A percentile compares a stretch with the other conserved stretches of the same genome.
These are phyloP conservation scores for Carpinus viminea DNA, from an alignment of 306 rosid genomes.

Conservation along the genomic window DNA sequence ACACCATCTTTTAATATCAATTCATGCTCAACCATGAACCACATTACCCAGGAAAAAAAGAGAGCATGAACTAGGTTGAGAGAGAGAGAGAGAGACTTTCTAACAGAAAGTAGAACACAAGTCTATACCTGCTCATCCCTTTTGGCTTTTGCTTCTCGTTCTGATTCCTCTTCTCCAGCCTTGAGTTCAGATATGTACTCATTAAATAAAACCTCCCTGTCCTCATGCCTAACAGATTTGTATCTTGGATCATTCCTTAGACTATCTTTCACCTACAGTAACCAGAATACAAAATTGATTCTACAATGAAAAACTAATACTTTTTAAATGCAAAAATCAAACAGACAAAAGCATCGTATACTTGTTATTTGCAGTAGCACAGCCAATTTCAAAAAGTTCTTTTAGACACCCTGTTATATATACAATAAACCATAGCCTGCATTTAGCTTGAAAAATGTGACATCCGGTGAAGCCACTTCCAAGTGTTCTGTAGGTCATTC, in stretches of 20 bases:
- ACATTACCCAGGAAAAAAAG: background rate
- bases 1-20: background rate
- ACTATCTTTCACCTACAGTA: conserved; percentile 77
- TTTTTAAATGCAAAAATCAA: background rate
- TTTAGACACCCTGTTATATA: background rate
- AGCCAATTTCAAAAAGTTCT: background rate
- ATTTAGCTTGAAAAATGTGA: background rate
- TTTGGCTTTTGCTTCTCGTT: conserved; percentile 74
- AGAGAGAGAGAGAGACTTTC: background rate
- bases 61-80: background rate
- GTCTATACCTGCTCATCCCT: conserved; percentile 83
- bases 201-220: conserved; percentile 73
- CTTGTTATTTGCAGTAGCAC: no score
- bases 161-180: conserved; percentile 74
- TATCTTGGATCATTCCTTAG: conserved; percentile 83
- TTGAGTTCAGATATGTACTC: conserved; percentile 78
- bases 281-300: conserved; percentile 28
- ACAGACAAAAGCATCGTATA: no score
- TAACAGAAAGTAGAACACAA: conserved; percentile 3
- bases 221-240: conserved; percentile 81
- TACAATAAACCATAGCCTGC: background rate
- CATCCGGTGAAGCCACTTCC: background rate
- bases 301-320: background rate
- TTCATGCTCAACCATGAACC: background rate
- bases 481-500: background rate